phyloP scores from a whole-genome alignment of 768 basidiomycete species.

The Collybia mongolica region DNA sequence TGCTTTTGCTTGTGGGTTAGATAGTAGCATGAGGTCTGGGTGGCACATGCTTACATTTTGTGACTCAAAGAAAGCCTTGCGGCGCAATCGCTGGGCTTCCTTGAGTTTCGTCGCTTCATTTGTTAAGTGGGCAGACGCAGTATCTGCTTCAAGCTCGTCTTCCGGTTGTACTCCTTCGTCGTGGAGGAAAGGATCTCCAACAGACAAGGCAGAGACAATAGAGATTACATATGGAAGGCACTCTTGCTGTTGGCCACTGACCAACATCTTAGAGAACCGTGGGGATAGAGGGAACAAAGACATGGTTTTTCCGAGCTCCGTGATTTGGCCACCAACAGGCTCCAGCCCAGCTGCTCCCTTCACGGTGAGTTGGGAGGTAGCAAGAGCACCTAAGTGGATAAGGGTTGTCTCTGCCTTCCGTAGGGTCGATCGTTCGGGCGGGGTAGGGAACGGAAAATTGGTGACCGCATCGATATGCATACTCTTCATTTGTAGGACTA shows the following conservation, averaged over 20 bases:
- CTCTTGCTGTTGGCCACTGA: slow-evolving; percentile 83
- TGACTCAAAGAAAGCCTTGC: slow-evolving; percentile 79
- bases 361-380: slow-evolving; percentile 22
- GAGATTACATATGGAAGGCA: slow-evolving; percentile 87
- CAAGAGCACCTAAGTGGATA: slow-evolving; percentile 80
- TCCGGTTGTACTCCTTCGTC: slow-evolving; percentile 65
- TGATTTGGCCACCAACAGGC: slow-evolving; percentile 58
- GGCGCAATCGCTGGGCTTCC: slow-evolving; percentile 55
- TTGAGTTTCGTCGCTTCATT: slow-evolving; percentile 48
- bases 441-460: slow-evolving; percentile 98
- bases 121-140: slow-evolving; percentile 42
- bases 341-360: slow-evolving; percentile 14
- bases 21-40: neutral
- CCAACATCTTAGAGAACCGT: slow-evolving; percentile 93
- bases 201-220: slow-evolving; percentile 87
- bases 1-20: slow-evolving; percentile 38
- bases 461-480: slow-evolving; percentile 97
- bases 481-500: slow-evolving; percentile 97
- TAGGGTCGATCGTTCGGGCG: slow-evolving; percentile 78
- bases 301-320: slow-evolving; percentile 90
- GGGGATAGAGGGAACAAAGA: slow-evolving; percentile 92
- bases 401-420: slow-evolving; percentile 81
- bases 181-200: slow-evolving; percentile 93
- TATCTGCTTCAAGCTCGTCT: slow-evolving; percentile 33
- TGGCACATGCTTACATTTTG: slow-evolving; percentile 58